These are phyloP conservation scores for Phylloporus sp. DNA, from an alignment of 768 basidiomycete species.

Conservation along the genomic window DNA sequence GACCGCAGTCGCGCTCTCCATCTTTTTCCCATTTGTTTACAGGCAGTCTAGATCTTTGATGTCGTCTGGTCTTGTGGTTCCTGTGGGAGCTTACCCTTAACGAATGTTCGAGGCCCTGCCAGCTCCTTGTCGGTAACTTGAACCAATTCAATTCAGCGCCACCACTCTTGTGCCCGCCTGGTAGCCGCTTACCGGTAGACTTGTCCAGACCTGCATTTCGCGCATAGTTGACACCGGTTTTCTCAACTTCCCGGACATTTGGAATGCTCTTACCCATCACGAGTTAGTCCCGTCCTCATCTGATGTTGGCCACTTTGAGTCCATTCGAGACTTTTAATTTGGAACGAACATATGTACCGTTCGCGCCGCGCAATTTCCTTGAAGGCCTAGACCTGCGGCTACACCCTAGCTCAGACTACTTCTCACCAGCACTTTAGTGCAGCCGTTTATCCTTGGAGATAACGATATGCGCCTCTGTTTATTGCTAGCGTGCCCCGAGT, in stretches of 20 bases:
- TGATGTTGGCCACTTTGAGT: neutral
- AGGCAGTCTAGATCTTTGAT: constrained; percentile 9
- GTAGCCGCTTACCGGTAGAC: neutral
- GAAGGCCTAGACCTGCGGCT: constrained; percentile 11
- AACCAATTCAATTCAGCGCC: neutral
- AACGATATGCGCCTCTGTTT: neutral
- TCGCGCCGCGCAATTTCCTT: neutral
- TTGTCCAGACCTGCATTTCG: constrained; percentile 8
- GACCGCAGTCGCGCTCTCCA: neutral
- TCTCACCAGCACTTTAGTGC: neutral
- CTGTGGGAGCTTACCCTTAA: neutral
- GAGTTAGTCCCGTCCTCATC: neutral
- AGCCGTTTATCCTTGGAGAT: neutral
- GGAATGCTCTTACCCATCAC: neutral
- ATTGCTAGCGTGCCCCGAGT: neutral
- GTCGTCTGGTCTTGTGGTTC: neutral
- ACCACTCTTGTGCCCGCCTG: neutral
- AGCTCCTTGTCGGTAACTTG: neutral
- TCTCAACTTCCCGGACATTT: neutral
- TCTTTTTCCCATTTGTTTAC: neutral
- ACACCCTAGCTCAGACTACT: neutral
- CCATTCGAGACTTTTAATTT: constrained; percentile 2
- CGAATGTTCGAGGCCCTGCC: constrained; percentile 10
- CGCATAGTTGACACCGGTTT: neutral
- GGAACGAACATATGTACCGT: neutral